Percentiles rank a stretch among this genome's conserved stretches.
Evolutionary conservation across 1,139 yeast genomes (phyloP).

Genomic region (Pichia sp.): DNA sequence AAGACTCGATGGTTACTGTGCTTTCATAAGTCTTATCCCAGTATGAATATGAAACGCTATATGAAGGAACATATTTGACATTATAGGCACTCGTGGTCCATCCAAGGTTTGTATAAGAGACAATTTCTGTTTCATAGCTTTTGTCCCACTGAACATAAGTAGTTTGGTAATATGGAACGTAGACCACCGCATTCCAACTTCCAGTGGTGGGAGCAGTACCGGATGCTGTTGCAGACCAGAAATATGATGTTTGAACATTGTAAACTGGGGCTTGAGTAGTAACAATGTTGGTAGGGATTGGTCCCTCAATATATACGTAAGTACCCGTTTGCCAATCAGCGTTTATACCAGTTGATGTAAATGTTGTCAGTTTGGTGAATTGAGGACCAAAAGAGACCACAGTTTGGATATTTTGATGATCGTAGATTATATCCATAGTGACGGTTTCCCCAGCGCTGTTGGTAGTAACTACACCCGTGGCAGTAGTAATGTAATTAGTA

Average conservation of each 20-base stretch:
- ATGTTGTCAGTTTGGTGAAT: not conserved
- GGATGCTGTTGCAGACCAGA: not conserved
- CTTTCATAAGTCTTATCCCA: conserved; percentile 1
- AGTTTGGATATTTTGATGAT: not conserved
- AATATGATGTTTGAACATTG: not conserved
- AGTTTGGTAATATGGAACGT: conserved; percentile 1
- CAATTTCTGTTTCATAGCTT: not conserved
- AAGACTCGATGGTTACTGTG: not conserved
- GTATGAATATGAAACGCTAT: not conserved
- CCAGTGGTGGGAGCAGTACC: not conserved
- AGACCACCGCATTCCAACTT: conserved; percentile 1
- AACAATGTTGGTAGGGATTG: not conserved
- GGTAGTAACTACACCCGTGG: not conserved
- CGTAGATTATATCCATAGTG: conserved; percentile 1
- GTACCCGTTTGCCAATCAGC: not conserved
- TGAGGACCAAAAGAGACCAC: not conserved
- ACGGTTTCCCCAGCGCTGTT: not conserved
- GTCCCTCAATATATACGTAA: not conserved
- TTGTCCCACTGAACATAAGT: conserved; percentile 3
- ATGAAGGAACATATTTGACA: conserved; percentile 5
- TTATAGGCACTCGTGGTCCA: conserved; percentile 3
- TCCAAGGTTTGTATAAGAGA: conserved; percentile 1
- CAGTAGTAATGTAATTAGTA: not conserved
- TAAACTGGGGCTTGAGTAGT: not conserved
- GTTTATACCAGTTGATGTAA: not conserved